These are phyloP conservation scores for Mycena galericulata DNA, from an alignment of 768 basidiomycete species.

Conservation along the genomic window DNA sequence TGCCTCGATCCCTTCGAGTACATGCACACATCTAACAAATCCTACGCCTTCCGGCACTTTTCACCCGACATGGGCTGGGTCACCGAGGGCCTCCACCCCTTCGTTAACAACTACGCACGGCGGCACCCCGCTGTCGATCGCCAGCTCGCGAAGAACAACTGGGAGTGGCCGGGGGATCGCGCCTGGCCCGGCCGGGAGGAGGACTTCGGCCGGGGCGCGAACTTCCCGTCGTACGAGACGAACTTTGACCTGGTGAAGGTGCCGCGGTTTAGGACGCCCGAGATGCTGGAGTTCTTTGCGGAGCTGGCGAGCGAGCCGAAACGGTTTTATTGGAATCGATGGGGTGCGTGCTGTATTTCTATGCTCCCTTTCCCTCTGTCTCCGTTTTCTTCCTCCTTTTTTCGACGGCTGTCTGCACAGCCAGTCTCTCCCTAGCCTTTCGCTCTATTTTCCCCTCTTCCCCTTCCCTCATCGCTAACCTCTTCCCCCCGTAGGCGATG, in stretches of 20 bases:
- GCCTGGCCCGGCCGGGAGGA: not conserved
- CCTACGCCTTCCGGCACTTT: constrained; percentile 28
- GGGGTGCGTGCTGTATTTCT: constrained; percentile 37
- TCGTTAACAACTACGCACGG: constrained; percentile 34
- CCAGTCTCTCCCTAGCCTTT: too few species aligned
- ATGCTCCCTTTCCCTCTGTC: too few species aligned
- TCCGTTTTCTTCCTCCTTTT: too few species aligned
- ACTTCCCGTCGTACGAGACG: constrained; percentile 28
- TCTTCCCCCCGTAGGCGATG: constrained; percentile 22
- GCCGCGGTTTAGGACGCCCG: constrained; percentile 27
- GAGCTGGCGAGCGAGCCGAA: constrained; percentile 33
- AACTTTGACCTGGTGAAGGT: constrained; percentile 37
- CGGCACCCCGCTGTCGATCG: constrained; percentile 26
- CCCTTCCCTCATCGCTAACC: not conserved
- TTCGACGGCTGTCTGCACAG: too few species aligned
- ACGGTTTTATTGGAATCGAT: constrained; percentile 35
- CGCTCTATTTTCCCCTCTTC: not conserved
- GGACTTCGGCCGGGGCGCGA: constrained; percentile 7
- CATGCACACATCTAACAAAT: constrained; percentile 29
- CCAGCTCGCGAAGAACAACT: constrained; percentile 21
- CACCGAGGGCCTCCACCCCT: constrained; percentile 31
- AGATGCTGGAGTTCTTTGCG: constrained; percentile 26
- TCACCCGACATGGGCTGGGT: constrained; percentile 28
- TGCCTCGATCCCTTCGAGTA: constrained; percentile 38
- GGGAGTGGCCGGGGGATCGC: constrained; percentile 19